phyloP scores from a whole-genome alignment of 2,329 filamentous ascomycete species.

The Drechslera avenae region DNA sequence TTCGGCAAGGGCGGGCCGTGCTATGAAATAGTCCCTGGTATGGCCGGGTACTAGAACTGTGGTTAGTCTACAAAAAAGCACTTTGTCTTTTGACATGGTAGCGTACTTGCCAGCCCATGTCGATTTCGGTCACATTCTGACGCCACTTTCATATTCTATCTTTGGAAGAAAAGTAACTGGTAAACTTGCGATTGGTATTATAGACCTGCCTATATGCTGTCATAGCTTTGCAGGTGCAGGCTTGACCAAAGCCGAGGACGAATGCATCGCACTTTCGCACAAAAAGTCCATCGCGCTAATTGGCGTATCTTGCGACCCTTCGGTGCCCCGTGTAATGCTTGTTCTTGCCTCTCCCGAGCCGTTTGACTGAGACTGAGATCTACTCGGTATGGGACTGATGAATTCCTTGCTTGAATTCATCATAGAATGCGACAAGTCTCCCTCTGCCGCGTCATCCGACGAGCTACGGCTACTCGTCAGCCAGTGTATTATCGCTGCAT shows the following conservation, averaged over 20 bases:
- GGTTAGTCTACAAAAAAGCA: not conserved
- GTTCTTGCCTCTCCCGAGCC: not conserved
- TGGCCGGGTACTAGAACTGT: conserved; percentile 28
- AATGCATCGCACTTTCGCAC: not conserved
- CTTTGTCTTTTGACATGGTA: not conserved
- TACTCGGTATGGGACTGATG: not conserved
- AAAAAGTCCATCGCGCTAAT: not conserved
- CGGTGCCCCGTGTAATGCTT: not conserved
- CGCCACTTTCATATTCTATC: not conserved
- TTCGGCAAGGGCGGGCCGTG: conserved; percentile 56
- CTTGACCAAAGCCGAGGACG: not conserved
- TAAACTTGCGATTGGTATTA: not conserved
- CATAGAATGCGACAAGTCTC: conserved; percentile 3
- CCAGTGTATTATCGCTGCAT: conserved; percentile 26
- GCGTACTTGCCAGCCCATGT: not conserved
- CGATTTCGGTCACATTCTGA: not conserved
- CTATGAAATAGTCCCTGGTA: conserved; percentile 42
- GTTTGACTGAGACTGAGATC: not conserved
- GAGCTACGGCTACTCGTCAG: conserved; percentile 19
- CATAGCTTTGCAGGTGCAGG: not conserved
- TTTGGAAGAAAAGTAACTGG: not conserved
- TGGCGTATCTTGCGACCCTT: not conserved
- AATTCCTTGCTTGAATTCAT: not conserved
- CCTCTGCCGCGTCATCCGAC: conserved; percentile 13
- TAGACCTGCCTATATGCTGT: not conserved